phyloP scores from a whole-genome alignment of 371 early-diverging fungal genomes.

The Phascolomyces articulosus region DNA sequence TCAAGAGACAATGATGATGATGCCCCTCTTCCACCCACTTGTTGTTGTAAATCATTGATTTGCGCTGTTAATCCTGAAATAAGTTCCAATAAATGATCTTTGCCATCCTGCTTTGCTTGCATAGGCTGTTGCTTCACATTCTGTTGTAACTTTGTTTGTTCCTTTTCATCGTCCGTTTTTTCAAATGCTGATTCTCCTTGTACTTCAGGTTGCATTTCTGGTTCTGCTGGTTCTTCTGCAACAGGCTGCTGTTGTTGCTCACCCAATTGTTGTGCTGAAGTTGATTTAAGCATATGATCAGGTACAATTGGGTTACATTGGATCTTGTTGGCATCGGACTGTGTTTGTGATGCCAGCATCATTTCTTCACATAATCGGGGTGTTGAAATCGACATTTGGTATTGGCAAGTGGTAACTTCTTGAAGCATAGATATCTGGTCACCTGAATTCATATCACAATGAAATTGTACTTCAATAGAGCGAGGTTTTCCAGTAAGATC shows the following conservation, averaged over 20 bases:
- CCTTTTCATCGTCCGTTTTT: too few relatives aligned
- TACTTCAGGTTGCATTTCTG: neutral
- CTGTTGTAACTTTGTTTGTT: neutral
- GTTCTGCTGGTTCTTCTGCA: neutral
- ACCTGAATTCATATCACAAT: slow-evolving; percentile 60
- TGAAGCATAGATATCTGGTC: slow-evolving; percentile 63
- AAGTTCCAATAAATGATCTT: slow-evolving; percentile 15
- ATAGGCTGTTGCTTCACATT: neutral
- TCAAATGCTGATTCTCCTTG: neutral
- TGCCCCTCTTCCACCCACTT: neutral
- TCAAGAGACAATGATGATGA: slow-evolving; percentile 6
- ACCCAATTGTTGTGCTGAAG: slow-evolving; percentile 13
- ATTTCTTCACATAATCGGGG: slow-evolving; percentile 72
- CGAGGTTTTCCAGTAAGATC: slow-evolving; percentile 73
- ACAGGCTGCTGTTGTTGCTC: neutral
- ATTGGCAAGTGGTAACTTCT: slow-evolving; percentile 70
- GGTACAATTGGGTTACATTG: slow-evolving; percentile 65
- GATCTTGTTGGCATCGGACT: slow-evolving; percentile 52
- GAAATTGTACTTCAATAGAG: slow-evolving; percentile 75
- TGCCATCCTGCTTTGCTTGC: neutral
- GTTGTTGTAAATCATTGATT: slow-evolving; percentile 24
- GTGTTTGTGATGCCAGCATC: slow-evolving; percentile 49
- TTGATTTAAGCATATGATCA: slow-evolving; percentile 39
- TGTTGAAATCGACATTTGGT: slow-evolving; percentile 72
- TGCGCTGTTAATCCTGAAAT: slow-evolving; percentile 35